phyloP scores from a whole-genome alignment of 495 filamentous ascomycete genomes.

The Thermochaetoides thermophila region DNA sequence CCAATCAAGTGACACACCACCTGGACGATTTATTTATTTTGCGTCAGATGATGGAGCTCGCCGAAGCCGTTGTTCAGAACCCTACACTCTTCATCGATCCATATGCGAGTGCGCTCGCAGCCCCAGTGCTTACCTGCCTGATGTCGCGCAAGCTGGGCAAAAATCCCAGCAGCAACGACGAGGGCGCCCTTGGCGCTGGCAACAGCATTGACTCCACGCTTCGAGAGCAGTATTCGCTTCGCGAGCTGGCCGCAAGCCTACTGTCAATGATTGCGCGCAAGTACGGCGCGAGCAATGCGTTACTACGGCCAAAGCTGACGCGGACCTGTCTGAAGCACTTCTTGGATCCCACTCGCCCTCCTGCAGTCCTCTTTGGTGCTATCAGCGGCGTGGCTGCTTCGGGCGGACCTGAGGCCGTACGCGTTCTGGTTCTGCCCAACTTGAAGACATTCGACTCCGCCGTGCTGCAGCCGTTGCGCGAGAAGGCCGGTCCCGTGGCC shows the following conservation, averaged over 20 bases:
- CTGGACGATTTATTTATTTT: constrained; percentile 76
- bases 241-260: constrained; percentile 69
- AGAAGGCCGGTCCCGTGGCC: constrained; percentile 41
- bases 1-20: constrained; percentile 84
- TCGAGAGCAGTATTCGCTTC: constrained; percentile 59
- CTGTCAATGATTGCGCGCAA: constrained; percentile 57
- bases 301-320: constrained; percentile 74
- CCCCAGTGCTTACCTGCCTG: constrained; percentile 80
- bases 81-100: constrained; percentile 70
- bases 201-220: constrained; percentile 24
- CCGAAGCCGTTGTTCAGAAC: constrained; percentile 70
- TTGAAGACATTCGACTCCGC: constrained; percentile 55
- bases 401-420: constrained; percentile 65
- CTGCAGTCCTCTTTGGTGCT: constrained; percentile 75
- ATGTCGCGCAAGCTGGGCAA: constrained; percentile 73
- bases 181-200: too few relatives aligned
- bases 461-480: constrained; percentile 45
- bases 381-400: constrained; percentile 61
- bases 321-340: constrained; percentile 82
- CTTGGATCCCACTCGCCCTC: constrained; percentile 65
- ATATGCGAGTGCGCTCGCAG: constrained; percentile 77
- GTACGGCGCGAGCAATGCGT: constrained; percentile 58
- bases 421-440: constrained; percentile 66
- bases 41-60: constrained; percentile 79
- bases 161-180: too few relatives aligned